Evolutionary conservation across 306 rosid species (phyloP).

Genomic region (Pyrus bretschneideri): DNA sequence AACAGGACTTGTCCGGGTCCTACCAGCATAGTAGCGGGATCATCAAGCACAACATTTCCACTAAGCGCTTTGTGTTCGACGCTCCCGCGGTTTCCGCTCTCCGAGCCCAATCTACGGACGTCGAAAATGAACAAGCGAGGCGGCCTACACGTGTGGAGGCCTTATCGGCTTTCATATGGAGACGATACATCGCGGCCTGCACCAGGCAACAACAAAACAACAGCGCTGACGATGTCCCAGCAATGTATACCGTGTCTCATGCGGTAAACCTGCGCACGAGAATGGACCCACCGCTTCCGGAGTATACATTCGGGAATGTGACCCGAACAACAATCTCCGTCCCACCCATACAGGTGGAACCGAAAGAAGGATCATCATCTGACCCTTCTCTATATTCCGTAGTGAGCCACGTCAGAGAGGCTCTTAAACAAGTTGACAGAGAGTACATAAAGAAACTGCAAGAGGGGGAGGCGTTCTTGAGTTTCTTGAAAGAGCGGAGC

Average conservation of each 20-base stretch:
- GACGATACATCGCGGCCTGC: slow-evolving; percentile 17
- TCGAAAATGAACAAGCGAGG: background rate
- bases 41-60: slow-evolving; percentile 5
- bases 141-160: slow-evolving; percentile 39
- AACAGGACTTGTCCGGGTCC: slow-evolving; percentile 6
- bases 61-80: slow-evolving; percentile 20
- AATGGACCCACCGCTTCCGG: slow-evolving; percentile 28
- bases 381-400: background rate
- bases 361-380: background rate
- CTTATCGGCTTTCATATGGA: slow-evolving; percentile 34
- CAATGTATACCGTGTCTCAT: slow-evolving; percentile 2
- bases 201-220: background rate
- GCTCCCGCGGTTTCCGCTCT: slow-evolving; percentile 6
- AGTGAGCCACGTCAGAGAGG: slow-evolving; percentile 13
- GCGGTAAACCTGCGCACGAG: slow-evolving; percentile 31
- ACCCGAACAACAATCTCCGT: background rate
- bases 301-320: slow-evolving; percentile 27
- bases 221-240: background rate
- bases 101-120: background rate
- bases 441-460: slow-evolving; percentile 9
- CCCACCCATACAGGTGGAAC: background rate
- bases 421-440: background rate
- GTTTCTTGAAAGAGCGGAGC: background rate
- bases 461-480: background rate
- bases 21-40: background rate